Evolutionary conservation across 2,329 filamentous ascomycete genomes (phyloP), one percentile per base, ranked within the genome.

Genomic region (Arthrobotrys sinensis): DNA sequence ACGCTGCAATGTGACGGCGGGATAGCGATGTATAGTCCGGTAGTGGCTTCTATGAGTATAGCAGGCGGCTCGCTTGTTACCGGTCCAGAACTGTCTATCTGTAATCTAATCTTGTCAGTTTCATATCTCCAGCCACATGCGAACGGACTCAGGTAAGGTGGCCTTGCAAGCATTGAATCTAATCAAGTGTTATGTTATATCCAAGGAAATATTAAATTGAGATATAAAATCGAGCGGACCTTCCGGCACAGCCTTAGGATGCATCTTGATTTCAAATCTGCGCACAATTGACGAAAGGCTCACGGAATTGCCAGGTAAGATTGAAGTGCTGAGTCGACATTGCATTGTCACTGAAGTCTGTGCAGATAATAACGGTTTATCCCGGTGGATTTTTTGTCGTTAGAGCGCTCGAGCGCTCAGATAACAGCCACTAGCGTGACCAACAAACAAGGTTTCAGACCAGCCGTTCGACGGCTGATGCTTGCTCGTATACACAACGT

Each of bases 331-430:
- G 4, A 11, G 14, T 43, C 12, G 28, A 40, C 21, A 16, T n/a
- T 38, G 12, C 34, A 36, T 38, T 32, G 52, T 14, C 32, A 34
- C 21, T 2, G 24, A 4, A 5, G 40, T 16, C 19, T 8, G 16
- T 43, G 55, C 55, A 40, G 55, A 28, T 28, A 60, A 60, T 57
- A 34, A 43, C 55, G 55, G 55, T 43, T 60, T 60, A 43, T 60
- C 10, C 55, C 55, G 55, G 40, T 28, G 8, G n/a, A 40, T 21
- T 2, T 21, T 21, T 57, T 38, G 16, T 57, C 4, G 52, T 55
- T 10, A 38, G 12, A 2, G 8, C 6, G 14, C 6, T 10, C 6
- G 24, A 53, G 50, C 50, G 50, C 12, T 19, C 52, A 38, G 52
- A 57, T 57, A 38, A 19, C 32, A 57, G 50, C 28, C 50, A 16